A percentile compares a stretch with the other conserved stretches of the same genome.
These are phyloP conservation scores for Boeremia exigua DNA, from an alignment of 2,329 filamentous ascomycete species.

Conservation along the genomic window DNA sequence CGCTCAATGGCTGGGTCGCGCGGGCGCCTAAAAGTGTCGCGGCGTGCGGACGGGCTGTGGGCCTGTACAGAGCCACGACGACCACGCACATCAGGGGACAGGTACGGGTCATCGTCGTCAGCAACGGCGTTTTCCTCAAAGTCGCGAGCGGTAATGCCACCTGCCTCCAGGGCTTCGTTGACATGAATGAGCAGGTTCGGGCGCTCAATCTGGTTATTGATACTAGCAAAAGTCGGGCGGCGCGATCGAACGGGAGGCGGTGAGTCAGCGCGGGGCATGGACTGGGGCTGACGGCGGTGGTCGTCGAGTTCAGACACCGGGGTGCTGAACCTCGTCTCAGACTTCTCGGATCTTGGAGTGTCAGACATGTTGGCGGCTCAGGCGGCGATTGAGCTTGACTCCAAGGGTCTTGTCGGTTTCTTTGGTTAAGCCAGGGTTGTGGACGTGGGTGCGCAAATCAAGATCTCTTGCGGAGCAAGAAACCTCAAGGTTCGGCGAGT, in stretches of 20 bases:
- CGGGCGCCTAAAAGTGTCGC: conserved; percentile 53
- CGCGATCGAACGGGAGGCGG: conserved; percentile 58
- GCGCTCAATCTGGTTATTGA: conserved; percentile 53
- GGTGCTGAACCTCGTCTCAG: conserved; percentile 71
- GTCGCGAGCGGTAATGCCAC: conserved; percentile 67
- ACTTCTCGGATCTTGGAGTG: conserved; percentile 69
- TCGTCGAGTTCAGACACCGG: conserved; percentile 85
- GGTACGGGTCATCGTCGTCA: conserved; percentile 67
- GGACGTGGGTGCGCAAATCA: conserved; percentile 6
- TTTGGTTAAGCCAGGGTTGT: conserved; percentile 36
- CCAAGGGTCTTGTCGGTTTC: conserved; percentile 9
- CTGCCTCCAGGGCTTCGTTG: conserved; percentile 53
- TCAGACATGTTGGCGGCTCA: conserved; percentile 56
- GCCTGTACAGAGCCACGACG: conserved; percentile 54
- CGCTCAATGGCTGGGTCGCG: conserved; percentile 44
- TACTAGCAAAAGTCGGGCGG: conserved; percentile 76
- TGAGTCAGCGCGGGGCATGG: conserved; percentile 66
- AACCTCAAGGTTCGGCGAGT: conserved; percentile 50
- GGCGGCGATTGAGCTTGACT: conserved; percentile 32
- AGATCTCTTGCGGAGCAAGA: conserved; percentile 41
- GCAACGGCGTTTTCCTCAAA: conserved; percentile 88
- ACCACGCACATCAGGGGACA: conserved; percentile 54
- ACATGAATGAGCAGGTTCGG: conserved; percentile 53
- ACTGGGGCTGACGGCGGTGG: conserved; percentile 73
- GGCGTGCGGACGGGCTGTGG: conserved; percentile 48